phyloP scores from a whole-genome alignment of 2,329 filamentous ascomycete genomes.

The Kalaharituber pfeilii region DNA sequence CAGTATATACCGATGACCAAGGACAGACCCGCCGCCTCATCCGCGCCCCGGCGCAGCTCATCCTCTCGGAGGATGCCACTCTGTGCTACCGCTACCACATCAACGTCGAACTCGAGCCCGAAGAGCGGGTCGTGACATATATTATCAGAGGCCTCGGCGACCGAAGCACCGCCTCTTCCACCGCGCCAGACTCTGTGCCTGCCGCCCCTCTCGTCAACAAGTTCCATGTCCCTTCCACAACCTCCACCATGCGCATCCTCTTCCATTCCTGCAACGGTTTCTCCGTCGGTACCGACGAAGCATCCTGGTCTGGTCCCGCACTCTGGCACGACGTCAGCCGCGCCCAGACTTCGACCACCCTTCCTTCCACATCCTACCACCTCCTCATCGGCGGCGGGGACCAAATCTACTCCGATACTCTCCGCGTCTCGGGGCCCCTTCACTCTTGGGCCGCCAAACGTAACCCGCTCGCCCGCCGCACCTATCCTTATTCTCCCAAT shows the following conservation, averaged over 20 bases:
- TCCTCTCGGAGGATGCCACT: neutral
- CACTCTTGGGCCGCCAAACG: conserved; percentile 6
- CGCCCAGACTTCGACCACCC: neutral
- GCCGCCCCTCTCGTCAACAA: conserved; percentile 73
- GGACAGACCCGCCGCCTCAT: neutral
- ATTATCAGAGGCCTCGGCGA: conserved; percentile 28
- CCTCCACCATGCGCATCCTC: conserved; percentile 95
- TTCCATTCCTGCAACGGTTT: conserved; percentile 97
- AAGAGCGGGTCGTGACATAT: neutral
- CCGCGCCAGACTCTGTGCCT: conserved; percentile 32
- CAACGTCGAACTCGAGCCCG: neutral
- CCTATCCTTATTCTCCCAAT: conserved; percentile 7
- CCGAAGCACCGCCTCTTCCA: conserved; percentile 54
- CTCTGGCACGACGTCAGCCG: conserved; percentile 81
- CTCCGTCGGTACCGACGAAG: conserved; percentile 55
- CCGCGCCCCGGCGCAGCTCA: neutral
- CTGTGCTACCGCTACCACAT: neutral
- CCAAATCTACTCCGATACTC: conserved; percentile 79
- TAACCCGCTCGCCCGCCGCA: conserved; percentile 6
- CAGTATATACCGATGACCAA: neutral
- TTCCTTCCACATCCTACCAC: conserved; percentile 49
- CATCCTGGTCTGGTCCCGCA: conserved; percentile 74
- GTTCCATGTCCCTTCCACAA: conserved; percentile 80
- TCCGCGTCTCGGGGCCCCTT: conserved; percentile 26
- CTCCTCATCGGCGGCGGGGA: conserved; percentile 96